Conservation (phyloP, 164 flowering plant species). For the Warburgia ugandensis region DNA sequence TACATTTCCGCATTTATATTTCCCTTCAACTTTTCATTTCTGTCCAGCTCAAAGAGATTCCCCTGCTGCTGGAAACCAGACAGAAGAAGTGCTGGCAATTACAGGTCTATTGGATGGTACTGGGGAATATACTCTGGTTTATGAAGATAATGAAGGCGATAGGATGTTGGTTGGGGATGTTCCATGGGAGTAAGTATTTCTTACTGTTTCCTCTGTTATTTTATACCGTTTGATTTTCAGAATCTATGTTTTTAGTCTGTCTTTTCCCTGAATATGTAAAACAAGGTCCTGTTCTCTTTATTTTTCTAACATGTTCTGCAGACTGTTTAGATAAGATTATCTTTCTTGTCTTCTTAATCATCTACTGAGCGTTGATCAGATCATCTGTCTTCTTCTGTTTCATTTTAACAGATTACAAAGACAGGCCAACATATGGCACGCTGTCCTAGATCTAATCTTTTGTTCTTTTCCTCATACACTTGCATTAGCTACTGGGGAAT, state of each 20-base stretch:
- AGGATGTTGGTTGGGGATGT: conserved; percentile 21
- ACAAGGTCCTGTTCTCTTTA: too few species aligned
- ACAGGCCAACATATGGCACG: background rate
- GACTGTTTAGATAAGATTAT: background rate
- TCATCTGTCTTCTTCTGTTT: background rate
- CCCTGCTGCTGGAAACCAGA: conserved; percentile 35
- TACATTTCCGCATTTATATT: too few species aligned
- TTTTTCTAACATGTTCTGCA: background rate
- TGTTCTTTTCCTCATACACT: background rate
- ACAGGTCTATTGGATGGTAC: conserved; percentile 72
- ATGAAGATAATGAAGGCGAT: conserved; percentile 19
- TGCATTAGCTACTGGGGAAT: background rate
- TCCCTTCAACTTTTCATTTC: background rate
- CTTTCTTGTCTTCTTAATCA: background rate
- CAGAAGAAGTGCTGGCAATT: conserved; percentile 43
- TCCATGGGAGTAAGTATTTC: conserved; percentile 17
- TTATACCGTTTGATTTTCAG: background rate
- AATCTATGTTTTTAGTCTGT: background rate
- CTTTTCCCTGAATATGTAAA: background rate
- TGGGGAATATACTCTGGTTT: conserved; percentile 84
- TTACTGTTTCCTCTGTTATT: background rate
- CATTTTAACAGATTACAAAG: background rate
- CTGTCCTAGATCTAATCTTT: background rate
- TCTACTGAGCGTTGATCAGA: too few species aligned
- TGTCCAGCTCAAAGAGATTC: conserved; percentile 73